Evolutionary conservation across 1,284 basidiomycete species (phyloP).

Genomic region (Pseudozyma hubeiensis): DNA sequence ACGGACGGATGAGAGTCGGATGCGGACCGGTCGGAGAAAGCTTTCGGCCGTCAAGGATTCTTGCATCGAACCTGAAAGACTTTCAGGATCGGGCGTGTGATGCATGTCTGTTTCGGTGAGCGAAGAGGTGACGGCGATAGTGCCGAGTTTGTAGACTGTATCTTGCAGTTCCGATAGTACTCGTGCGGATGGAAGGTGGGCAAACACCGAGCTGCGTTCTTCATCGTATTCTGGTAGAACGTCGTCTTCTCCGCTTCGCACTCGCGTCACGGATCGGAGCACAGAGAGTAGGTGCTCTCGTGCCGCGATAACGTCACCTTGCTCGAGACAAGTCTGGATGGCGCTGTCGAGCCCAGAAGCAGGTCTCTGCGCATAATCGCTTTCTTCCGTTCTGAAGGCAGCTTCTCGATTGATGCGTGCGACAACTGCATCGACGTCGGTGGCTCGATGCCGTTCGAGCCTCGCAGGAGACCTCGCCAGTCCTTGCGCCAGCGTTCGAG

Average conservation of each 20-base stretch:
- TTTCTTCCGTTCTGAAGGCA: background rate
- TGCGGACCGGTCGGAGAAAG: slow-evolving; percentile 31
- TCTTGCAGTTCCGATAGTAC: slow-evolving; percentile 25
- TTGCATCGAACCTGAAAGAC: background rate
- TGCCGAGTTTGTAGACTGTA: slow-evolving; percentile 21
- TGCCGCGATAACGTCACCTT: slow-evolving; percentile 29
- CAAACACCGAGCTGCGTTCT: slow-evolving; percentile 2
- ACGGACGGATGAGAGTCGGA: slow-evolving; percentile 7
- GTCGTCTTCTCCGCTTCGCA: slow-evolving; percentile 2
- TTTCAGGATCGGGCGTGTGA: background rate
- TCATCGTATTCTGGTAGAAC: background rate
- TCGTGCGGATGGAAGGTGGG: slow-evolving; percentile 29
- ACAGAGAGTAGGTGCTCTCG: slow-evolving; percentile 29
- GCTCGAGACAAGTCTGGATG: slow-evolving; percentile 15
- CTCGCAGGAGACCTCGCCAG: background rate
- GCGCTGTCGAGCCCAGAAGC: slow-evolving; percentile 9
- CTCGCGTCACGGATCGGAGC: slow-evolving; percentile 9
- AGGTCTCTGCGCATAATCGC: background rate
- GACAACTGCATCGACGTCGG: slow-evolving; percentile 16
- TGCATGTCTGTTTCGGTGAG: slow-evolving; percentile 32
- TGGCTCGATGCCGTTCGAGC: background rate
- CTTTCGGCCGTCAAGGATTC: slow-evolving; percentile 25
- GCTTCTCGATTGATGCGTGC: slow-evolving; percentile 14
- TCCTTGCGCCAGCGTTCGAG: slow-evolving; percentile 5
- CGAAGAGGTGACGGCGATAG: slow-evolving; percentile 12